Conservation (phyloP, 2,329 filamentous ascomycete species). For the Hypoxylon sp. region DNA sequence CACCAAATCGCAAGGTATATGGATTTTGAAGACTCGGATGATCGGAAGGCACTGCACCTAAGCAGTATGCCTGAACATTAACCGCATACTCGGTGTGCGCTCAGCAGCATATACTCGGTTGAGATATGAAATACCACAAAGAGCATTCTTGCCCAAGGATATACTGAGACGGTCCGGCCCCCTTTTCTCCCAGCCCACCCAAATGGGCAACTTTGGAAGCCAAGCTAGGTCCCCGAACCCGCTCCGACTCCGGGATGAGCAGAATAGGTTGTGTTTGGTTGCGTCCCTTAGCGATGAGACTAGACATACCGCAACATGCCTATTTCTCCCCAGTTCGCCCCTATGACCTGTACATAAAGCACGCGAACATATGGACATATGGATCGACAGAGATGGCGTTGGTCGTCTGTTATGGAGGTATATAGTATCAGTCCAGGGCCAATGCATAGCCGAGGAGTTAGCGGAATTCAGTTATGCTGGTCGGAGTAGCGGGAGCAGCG, state of each 20-base stretch:
- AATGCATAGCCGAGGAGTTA: constrained; percentile 41
- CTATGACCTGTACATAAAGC: constrained; percentile 40
- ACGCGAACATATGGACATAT: constrained; percentile 24
- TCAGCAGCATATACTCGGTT: not conserved
- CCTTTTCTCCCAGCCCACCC: not conserved
- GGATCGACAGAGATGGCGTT: constrained; percentile 21
- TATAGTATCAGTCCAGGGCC: constrained; percentile 37
- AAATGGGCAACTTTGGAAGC: not conserved
- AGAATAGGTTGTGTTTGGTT: not conserved
- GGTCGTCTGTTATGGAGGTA: constrained; percentile 32
- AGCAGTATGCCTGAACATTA: not conserved
- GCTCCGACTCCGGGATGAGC: not conserved
- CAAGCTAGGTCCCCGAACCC: not conserved
- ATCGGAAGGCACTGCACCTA: too few relatives aligned
- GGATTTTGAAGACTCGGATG: not conserved
- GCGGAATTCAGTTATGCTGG: constrained; percentile 15
- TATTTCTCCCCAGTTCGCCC: constrained; percentile 14
- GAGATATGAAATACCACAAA: not conserved
- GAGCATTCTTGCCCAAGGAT: not conserved
- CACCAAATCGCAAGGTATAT: not conserved
- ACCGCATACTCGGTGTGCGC: not conserved
- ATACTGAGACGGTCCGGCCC: not conserved
- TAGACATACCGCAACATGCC: constrained; percentile 5
- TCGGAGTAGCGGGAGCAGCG: constrained; percentile 14
- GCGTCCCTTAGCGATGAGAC: constrained; percentile 7